Base-by-base conservation (phyloP, 2,329 filamentous ascomycete genomes). In the Trichoderma arundinaceum region DNA sequence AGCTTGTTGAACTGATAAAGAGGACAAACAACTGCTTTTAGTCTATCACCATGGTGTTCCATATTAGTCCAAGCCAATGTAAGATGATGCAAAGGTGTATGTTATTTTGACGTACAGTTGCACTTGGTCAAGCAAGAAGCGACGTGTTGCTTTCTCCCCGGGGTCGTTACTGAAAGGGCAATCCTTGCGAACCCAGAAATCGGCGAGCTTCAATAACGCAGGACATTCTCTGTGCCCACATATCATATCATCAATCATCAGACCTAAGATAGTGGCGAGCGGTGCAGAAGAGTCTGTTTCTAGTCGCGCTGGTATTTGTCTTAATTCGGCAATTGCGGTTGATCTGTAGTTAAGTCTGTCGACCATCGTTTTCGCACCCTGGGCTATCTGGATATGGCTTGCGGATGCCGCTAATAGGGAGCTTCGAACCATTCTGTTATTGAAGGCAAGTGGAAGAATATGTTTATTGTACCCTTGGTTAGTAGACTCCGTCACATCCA, bases 201-300 rank as follows among this genome's bases (percentile, higher is more conserved):
- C 44, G 10, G 57, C 57, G 2, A 60, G 44, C 19, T 60, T 60
- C 13, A 60, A 33, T 6, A 60, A 19, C 28, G 57, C 57, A 32
- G 57, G 57, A 9, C 57, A 60, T 10, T 60, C 57, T 28, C 57
- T 60, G 8, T 60, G 57, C 3, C 57, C 57, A n/a, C 57, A 60
- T 51, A 60, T 60, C 44, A 60, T 60, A 12, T 60, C 57, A 22
- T 60, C 57, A 5, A 60, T 60, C 57, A 60, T 60, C 13, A 60
- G 19, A 1, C 57, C 57, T 1, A 60, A 9, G 44, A 60, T 60
- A 7, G 57, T 60, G 10, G 44, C 44, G 1, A 60, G 57, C 4
- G 57, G 57, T 13, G 43, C 44, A 28, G 17, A 60, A 17, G 57
- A 51, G 22, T 60, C 57, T 12, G 57, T 60, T 39, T 60, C 57